Conservation (phyloP, 2,329 filamentous ascomycete species). For the Phyllachora maydis region DNA sequence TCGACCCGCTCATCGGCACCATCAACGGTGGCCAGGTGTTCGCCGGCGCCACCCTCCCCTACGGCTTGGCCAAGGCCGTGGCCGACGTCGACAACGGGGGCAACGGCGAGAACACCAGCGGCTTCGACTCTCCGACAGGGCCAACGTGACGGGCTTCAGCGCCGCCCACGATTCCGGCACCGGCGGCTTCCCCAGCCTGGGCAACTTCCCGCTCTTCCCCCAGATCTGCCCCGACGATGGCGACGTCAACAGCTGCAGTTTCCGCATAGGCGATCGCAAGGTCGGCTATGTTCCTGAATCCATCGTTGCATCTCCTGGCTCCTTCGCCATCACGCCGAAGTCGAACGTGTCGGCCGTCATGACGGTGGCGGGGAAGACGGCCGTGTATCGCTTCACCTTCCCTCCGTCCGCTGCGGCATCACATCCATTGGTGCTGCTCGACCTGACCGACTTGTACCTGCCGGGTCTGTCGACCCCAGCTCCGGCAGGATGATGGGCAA, state of each 20-base stretch:
- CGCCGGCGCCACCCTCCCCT: conserved; percentile 19
- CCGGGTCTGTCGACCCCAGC: conserved; percentile 22
- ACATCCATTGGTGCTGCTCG: conserved; percentile 32
- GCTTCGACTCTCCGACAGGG: conserved; percentile 29
- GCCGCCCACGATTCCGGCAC: conserved; percentile 38
- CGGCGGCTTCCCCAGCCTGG: conserved; percentile 37
- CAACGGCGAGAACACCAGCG: conserved; percentile 25
- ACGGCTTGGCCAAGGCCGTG: conserved; percentile 33
- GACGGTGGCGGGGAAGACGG: conserved; percentile 38
- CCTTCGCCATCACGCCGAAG: conserved; percentile 33
- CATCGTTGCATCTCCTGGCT: conserved; percentile 27
- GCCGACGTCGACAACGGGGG: conserved; percentile 35
- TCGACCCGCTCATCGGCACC: conserved; percentile 31
- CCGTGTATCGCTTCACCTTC: conserved; percentile 40
- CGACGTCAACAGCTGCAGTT: conserved; percentile 34
- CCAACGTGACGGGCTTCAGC: conserved; percentile 35
- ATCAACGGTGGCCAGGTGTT: conserved; percentile 21
- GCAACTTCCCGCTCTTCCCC: conserved; percentile 30
- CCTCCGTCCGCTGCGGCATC: conserved; percentile 16
- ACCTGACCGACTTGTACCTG: conserved; percentile 36
- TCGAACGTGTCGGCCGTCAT: conserved; percentile 34
- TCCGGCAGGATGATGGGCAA: conserved; percentile 34
- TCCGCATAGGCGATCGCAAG: conserved; percentile 23
- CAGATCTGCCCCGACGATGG: conserved; percentile 19
- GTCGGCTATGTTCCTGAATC: conserved; percentile 17